Base-by-base conservation (phyloP, 2,329 filamentous ascomycete genomes). In the Trichoderma simmonsii region DNA sequence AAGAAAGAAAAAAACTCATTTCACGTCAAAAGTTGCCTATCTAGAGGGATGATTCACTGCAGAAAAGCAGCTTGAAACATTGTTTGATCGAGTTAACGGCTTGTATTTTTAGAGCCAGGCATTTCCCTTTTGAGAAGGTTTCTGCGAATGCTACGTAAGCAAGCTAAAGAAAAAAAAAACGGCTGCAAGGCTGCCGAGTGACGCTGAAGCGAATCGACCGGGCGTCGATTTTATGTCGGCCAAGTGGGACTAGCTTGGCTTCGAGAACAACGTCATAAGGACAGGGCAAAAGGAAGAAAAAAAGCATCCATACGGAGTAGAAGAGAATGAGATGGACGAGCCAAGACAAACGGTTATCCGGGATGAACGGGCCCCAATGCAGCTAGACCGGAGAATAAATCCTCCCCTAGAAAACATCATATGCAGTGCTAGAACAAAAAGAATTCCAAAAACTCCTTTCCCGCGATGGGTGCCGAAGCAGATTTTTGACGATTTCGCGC, bases 71-170 rank as follows among this genome's bases (percentile, higher is more conserved):
- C 61, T 26, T 48, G 36, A 43, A 43, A 43, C 4, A 32, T 18
- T 26, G 15, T 11, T 24, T 21, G 12, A 24, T 9, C 62, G 51
- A n/a, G n/a, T n/a, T n/a, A n/a, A 59, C 11, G 64, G 51, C 48
- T 32, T 32, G 24, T 43, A 8, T 56, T n/a, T n/a, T n/a, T n/a
- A 39, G 21, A 57, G 21, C 15, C 34, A 28, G 11, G 48, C 51
- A 39, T 28, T 57, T 67, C 64, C 64, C 24, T 21, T 57, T 67
- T 28, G 15, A 67, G 64, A 67, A 67, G 15, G 32, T 67, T 67
- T 67, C 48, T 57, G 64, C 64, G 51, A 67, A 18, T 36, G 21
- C 21, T 36, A 24, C 48, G 64, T 67, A 36, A 67, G 64, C 64
- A 54, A 57, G 64, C 64, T 57, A 30, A 54, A 67, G 15, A n/a